Percentiles rank a stretch among this genome's conserved stretches.
phyloP scores from a whole-genome alignment of 179 eudicot species.

The Silene coronaria region DNA sequence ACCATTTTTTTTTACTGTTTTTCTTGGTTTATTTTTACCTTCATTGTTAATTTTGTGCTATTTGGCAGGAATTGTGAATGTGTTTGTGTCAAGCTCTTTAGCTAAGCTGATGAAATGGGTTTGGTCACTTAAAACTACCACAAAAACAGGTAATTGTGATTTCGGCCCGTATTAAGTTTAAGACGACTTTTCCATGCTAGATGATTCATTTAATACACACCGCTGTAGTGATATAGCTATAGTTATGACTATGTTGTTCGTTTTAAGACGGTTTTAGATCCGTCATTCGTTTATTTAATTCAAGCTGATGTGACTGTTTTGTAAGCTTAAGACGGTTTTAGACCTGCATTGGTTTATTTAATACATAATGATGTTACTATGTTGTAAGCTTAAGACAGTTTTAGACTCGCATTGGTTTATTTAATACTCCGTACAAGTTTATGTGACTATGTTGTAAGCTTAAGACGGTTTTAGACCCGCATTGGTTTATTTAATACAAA shows the following conservation, averaged over 20 bases:
- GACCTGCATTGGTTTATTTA: too few species aligned
- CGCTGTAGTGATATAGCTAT: too few species aligned
- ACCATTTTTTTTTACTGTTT: not conserved
- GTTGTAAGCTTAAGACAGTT: too few species aligned
- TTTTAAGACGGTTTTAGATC: too few species aligned
- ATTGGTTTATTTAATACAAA: too few species aligned
- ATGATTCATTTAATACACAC: too few species aligned
- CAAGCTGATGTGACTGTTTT: not conserved
- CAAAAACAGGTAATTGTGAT: constrained; percentile 58
- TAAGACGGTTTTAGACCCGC: not conserved
- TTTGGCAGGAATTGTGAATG: constrained; percentile 72
- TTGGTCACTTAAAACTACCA: constrained; percentile 72
- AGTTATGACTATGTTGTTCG: too few species aligned
- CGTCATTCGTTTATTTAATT: not conserved
- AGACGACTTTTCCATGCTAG: too few species aligned
- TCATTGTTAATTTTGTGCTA: constrained; percentile 2
- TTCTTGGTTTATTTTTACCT: not conserved
- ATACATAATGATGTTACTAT: too few species aligned
- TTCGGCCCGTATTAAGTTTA: too few species aligned
- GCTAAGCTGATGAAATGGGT: constrained; percentile 72
- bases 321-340: not conserved
- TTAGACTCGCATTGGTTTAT: not conserved
- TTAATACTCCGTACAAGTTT: not conserved
- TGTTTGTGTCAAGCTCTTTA: constrained; percentile 59
- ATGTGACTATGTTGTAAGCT: not conserved